phyloP scores from a whole-genome alignment of 2,329 filamentous ascomycete genomes.

The Chaetomiaceae sp. region DNA sequence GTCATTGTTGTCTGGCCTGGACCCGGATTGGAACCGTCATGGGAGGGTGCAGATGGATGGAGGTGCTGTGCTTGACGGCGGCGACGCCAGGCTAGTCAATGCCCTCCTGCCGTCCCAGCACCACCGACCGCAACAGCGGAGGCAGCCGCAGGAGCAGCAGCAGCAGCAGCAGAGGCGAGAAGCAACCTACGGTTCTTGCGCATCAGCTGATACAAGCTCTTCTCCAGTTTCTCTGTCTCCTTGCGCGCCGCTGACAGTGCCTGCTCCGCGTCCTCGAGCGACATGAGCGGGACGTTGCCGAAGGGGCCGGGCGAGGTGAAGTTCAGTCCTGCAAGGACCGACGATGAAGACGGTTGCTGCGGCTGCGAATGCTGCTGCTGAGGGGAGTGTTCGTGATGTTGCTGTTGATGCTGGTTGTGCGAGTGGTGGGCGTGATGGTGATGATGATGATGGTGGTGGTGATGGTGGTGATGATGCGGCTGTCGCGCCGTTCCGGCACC shows the following conservation, averaged over 20 bases:
- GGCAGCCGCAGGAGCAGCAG: background rate
- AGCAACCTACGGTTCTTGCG: slow-evolving; percentile 56
- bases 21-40: no score
- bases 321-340: no score
- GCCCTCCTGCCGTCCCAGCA: slow-evolving; percentile 16
- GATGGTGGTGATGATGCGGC: background rate
- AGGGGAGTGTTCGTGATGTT: background rate
- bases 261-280: slow-evolving; percentile 58
- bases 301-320: slow-evolving; percentile 30
- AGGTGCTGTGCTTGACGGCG: no score
- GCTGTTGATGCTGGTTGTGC: background rate
- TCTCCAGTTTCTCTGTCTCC: slow-evolving; percentile 60
- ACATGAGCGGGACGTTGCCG: slow-evolving; percentile 53
- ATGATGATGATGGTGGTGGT: background rate
- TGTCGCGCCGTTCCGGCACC: background rate
- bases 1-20: no score
- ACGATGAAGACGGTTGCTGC: background rate
- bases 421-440: slow-evolving; percentile 1
- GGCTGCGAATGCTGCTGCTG: slow-evolving; percentile 12
- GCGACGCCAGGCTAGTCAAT: slow-evolving; percentile 26
- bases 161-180: background rate
- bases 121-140: background rate
- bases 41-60: no score
- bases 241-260: slow-evolving; percentile 49
- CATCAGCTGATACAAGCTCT: slow-evolving; percentile 55